phyloP scores from a whole-genome alignment of 140 eudicot species.

The Senecio squalidus region DNA sequence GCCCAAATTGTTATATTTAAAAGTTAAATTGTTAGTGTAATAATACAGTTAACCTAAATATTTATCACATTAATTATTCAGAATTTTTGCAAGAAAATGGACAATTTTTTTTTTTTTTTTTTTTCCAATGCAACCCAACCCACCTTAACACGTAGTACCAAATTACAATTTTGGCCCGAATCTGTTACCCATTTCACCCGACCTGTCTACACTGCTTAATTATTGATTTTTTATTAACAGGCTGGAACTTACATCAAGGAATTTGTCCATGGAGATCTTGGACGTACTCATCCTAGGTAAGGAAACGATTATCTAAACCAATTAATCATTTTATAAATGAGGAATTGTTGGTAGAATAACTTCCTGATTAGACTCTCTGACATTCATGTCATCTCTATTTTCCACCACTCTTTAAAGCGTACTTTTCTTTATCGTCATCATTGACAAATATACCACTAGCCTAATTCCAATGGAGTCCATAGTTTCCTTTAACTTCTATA shows the following conservation, averaged over 20 bases:
- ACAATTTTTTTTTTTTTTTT: too few relatives aligned
- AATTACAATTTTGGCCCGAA: too few relatives aligned
- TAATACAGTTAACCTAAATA: too few relatives aligned
- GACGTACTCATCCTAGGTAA: slow-evolving; percentile 97
- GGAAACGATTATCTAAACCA: slow-evolving; percentile 4
- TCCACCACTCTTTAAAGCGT: neutral
- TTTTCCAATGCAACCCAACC: too few relatives aligned
- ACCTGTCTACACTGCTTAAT: slow-evolving; percentile 5
- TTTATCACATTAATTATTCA: too few relatives aligned
- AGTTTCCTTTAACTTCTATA: neutral
- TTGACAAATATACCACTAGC: neutral
- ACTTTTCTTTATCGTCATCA: neutral
- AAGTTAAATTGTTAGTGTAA: too few relatives aligned
- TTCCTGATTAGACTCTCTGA: neutral
- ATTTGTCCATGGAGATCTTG: slow-evolving; percentile 99
- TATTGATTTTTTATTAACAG: slow-evolving; percentile 27
- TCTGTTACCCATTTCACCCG: too few relatives aligned
- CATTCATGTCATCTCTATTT: neutral
- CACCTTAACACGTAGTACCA: too few relatives aligned
- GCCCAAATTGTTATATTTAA: too few relatives aligned
- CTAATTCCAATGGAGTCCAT: neutral
- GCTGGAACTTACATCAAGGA: slow-evolving; percentile 99
- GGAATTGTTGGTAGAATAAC: neutral
- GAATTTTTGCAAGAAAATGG: too few relatives aligned
- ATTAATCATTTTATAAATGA: slow-evolving; percentile 1